Base-by-base conservation (phyloP, 441 rosid species). In the Syzygium syzygioides region DNA sequence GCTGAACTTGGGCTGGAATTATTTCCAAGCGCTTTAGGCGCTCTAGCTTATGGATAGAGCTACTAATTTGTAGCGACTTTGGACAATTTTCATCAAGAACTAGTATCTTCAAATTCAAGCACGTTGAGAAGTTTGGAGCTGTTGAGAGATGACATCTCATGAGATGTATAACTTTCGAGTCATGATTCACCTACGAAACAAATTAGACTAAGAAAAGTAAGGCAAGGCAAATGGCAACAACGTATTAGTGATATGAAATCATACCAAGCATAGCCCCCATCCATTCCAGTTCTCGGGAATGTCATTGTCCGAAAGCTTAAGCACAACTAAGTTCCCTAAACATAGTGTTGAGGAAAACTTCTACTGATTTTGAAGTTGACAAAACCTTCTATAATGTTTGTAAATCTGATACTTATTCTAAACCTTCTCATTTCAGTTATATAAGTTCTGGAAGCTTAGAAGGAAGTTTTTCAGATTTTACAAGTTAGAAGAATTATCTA, bases 261-360 rank as follows among this genome's bases (percentile, higher is more conserved):
- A 26, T 59, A 59, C 30, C 64, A 59, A 59, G 64, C 30, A 59
- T 59, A 30, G 64, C 14, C 64, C 15, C 64, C 30, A 59, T 59
- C 64, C 30, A 59, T 59, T 59, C 64, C 15, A 26, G 0, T 12
- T 59, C 0, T 59, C 15, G 0, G 0, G 64, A 59, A 59, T 26
- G 26, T 59, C 0, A 0, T 15, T 59, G 0, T 59, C 0, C 0
- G 0, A 59, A 59, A 59, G 64, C 64, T 59, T 59, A n/a, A 59
- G 64, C 0, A 59, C 30, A 3, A 59, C 15, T 4, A 59, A 59
- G 64, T 59, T 59, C 0, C 0, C 0, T 26, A 59, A 26, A 59
- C 64, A 26, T 26, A 59, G 64, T n/a, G n/a, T n/a, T n/a, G n/a
- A n/a, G n/a, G n/a, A n/a, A n/a, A n/a, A n/a, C n/a, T n/a, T n/a